Evolutionary conservation across 1,284 basidiomycete species (phyloP).

Genomic region (Rhodotorula sp.): DNA sequence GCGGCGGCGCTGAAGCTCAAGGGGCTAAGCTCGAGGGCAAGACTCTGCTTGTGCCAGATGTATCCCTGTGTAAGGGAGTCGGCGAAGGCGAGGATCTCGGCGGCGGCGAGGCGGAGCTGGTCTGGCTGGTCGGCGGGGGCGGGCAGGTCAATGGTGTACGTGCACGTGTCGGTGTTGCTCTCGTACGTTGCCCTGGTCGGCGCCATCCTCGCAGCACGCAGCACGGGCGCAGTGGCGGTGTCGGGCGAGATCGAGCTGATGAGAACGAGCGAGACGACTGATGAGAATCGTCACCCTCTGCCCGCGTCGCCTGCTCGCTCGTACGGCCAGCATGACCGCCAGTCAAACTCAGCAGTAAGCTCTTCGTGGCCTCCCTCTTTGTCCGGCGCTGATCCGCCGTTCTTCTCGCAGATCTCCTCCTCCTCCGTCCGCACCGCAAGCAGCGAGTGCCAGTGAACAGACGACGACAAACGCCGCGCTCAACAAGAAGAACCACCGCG

Average conservation of each 20-base stretch:
- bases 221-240: no score
- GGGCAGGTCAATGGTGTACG: conserved; percentile 24
- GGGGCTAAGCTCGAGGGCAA: background rate
- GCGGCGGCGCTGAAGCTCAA: conserved; percentile 3
- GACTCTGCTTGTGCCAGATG: conserved; percentile 35
- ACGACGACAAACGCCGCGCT: background rate
- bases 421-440: background rate
- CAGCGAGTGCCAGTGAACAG: no score
- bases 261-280: background rate
- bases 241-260: no score
- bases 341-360: no score
- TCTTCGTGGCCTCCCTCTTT: background rate
- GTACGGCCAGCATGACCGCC: no score
- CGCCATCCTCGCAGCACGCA: background rate
- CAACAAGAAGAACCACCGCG: conserved; percentile 28
- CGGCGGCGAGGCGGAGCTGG: background rate
- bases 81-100: conserved; percentile 9
- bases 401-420: background rate
- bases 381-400: background rate
- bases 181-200: background rate
- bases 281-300: background rate
- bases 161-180: conserved; percentile 14
- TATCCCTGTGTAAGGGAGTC: conserved; percentile 7
- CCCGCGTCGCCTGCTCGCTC: no score
- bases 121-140: background rate